Base-by-base conservation (phyloP, 345 rosid genomes). In the Turnera subulata region DNA sequence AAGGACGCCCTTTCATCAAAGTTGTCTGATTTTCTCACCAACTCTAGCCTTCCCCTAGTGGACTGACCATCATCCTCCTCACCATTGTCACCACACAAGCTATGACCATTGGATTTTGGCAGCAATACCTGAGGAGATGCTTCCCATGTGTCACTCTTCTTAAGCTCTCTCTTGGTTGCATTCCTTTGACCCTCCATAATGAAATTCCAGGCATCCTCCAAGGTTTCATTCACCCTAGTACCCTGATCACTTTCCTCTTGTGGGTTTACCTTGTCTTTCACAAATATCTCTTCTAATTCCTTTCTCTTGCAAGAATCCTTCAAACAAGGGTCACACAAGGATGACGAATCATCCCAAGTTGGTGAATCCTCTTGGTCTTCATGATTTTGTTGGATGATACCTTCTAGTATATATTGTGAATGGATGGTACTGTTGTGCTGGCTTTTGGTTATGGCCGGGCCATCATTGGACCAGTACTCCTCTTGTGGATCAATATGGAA, bases 111-210 rank as follows among this genome's bases (percentile, higher is more conserved):
- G 47, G 13, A 13, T 48, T 48, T 47, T 5, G 29, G 39, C 50
- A 11, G 48, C 35, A 7, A 47, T 25, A 39, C 45, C 73, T 49
- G 39, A 1, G 69, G 69, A 4, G 72, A 71, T 14, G 65, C 38
- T 25, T 69, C 72, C 81, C 79, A 81, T 11, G 78, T 69, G 63
- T 67, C 83, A 33, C 78, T 63, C 76, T 71, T 76, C 71, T 68
- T 77, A 49, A 75, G 60, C 43, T 47, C 58, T 18, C 50, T 25
- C 1, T 37, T 32, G n/a, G 15, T 6, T 14, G 23, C 17, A 52
- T 48, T 66, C 46, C 44, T 66, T 50, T 70, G 43, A 20, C 66
- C 74, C 45, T 77, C 82, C 67, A 64, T 79, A 10, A 82, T 79
- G 60, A 58, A 21, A 46, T 47, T 77, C 84, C 88, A 82, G 3